Evolutionary conservation across 495 filamentous ascomycete species (phyloP), one percentile per base, ranked within the genome.

Genomic region (Annulohypoxylon moriforme): DNA sequence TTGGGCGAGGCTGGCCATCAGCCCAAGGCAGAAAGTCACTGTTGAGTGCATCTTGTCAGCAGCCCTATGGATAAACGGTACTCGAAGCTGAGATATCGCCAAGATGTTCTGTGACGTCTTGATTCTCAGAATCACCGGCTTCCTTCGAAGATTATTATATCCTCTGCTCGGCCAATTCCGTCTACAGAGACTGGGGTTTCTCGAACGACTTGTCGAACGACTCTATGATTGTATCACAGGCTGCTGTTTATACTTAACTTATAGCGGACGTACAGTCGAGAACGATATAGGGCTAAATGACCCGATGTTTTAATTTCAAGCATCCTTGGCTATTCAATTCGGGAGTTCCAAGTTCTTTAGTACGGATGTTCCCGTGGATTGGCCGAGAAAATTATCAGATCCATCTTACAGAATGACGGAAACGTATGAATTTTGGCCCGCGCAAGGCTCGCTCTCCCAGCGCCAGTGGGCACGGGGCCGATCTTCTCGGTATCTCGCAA

Each of bases 181-280:
- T 69, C 34, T 60, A 24, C 36, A 38, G 29, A 58, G 40, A 29
- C 50, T 42, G 8, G 25, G 24, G 20, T 53, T 61, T 33, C 71
- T 73, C 71, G 71, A 73, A 73, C 58, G 66, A 73, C 61, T 14
- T 22, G 66, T 73, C 66, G 66, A 69, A 73, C 62, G 66, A 73
- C 61, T 20, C 44, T 31, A 33, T 9, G 29, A 58, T 24, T 66
- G 42, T 52, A 67, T 69, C 61, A 53, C 56, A 56, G 57, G 50
- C 16, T 27, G n/a, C 24, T 53, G 46, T 67, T 22, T 46, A 63
- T 59, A 42, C 61, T 63, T 67, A 73, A 69, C 66, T 67, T 69
- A 73, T 69, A 69, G 61, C 61, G 66, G 61, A 65, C 20, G 31
- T 11, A 63, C 24, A 33, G 58, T 65, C 40, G 33, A 63, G 31